Conservation (phyloP, 805 yeast species). For the Cyberlindnera amylophila region DNA sequence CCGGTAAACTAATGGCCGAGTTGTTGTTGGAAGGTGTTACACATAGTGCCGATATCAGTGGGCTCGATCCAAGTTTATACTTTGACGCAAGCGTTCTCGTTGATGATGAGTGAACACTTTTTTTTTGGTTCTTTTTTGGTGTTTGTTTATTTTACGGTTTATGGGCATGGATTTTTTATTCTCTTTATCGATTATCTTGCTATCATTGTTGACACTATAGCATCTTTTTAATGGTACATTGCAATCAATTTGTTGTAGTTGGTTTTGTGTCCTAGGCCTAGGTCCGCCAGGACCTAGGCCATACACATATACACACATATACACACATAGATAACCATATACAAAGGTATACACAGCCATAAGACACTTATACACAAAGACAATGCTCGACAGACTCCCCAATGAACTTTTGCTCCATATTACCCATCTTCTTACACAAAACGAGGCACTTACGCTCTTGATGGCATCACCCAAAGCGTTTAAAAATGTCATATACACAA, state of each 20-base stretch:
- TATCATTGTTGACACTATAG: no score
- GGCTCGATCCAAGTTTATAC: slow-evolving; percentile 81
- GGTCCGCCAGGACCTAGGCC: no score
- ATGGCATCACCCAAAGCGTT: not conserved
- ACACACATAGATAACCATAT: no score
- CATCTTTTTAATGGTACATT: no score
- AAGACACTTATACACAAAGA: no score
- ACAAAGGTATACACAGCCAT: no score
- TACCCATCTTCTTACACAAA: slow-evolving; percentile 1
- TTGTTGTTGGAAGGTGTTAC: slow-evolving; percentile 79
- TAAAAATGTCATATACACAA: slow-evolving; percentile 4
- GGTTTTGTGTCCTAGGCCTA: no score
- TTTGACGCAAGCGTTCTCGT: slow-evolving; percentile 63
- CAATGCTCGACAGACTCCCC: not conserved
- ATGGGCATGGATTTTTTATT: no score
- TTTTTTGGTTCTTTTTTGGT: not conserved
- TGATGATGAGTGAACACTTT: slow-evolving; percentile 13
- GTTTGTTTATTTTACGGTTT: no score
- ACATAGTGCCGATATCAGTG: slow-evolving; percentile 69
- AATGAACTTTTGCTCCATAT: slow-evolving; percentile 1
- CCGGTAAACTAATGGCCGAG: slow-evolving; percentile 92
- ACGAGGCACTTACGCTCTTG: slow-evolving; percentile 1
- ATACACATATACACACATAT: no score
- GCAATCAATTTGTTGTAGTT: no score
- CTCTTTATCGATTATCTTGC: no score